Base-by-base conservation (phyloP, 2,329 filamentous ascomycete species). In the Purpureocillium takamizusanense region DNA sequence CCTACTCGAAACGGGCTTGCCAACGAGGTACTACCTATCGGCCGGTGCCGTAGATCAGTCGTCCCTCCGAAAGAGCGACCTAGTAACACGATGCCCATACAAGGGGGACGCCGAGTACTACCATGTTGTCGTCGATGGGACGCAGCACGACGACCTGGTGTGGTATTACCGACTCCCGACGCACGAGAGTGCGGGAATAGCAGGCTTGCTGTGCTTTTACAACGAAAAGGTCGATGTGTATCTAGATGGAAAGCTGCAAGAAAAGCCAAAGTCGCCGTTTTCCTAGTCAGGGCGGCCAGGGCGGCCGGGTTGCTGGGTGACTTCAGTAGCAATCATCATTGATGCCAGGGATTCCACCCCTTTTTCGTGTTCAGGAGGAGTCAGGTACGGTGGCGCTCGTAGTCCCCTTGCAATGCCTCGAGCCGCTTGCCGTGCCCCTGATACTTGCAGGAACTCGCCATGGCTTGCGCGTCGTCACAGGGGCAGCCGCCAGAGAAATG, bases 221-320 rank as follows among this genome's bases (percentile, higher is more conserved):
- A 81, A 83, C 44, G 80, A 83, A 53, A 78, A 77, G 56, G 75
- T 83, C 2, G 74, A 81, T 42, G 67, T 83, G n/a, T 60, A 65
- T 40, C 46, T 81, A 6, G 74, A 77, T 43, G 77, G 77, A 1
- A 27, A 41, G 17, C 40, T 41, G 16, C 37, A 43, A 14, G 42
- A 45, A 30, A 40, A 25, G 25, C 38, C 42, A 2, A 31, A 37
- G 30, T 40, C 31, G 16, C 38, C 33, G 5, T 40, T 39, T n/a
- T 31, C 33, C 33, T 25, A 25, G 21, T 10, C 6, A 25, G 21
- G 10, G 21, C 21, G 21, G 21, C 6, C 21, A 10, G 5, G 6
- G 21, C 10, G 21, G 21, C 21, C n/a, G n/a, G n/a, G n/a, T 25
- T 25, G 21, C 21, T 25, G 21, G 21, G 10, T 10, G 10, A n/a